Evolutionary conservation across 805 yeast species (phyloP).

Genomic region (Monosporozyma yasuniensis): DNA sequence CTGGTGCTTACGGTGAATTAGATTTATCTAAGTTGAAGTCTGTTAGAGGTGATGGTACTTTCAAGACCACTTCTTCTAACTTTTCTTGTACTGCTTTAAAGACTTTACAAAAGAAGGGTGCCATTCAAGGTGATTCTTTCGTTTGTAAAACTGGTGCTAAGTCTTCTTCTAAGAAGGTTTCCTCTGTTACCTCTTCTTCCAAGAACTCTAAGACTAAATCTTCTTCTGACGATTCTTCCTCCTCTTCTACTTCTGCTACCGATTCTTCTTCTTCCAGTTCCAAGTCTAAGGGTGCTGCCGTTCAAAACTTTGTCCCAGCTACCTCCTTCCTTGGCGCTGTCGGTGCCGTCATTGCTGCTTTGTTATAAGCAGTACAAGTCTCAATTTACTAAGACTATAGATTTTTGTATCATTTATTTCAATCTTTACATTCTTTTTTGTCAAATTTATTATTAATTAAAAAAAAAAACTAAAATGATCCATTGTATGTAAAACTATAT

Average conservation of each 20-base stretch:
- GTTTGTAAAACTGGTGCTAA: slow-evolving; percentile 58
- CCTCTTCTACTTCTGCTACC: slow-evolving; percentile 3
- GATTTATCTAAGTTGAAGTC: slow-evolving; percentile 61
- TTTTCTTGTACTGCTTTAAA: slow-evolving; percentile 76
- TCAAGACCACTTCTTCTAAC: slow-evolving; percentile 61
- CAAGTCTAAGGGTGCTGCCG: slow-evolving; percentile 32
- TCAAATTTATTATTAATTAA: not conserved
- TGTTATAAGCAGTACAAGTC: slow-evolving; percentile 31
- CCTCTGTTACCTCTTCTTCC: slow-evolving; percentile 25
- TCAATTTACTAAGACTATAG: not conserved
- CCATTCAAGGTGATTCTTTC: slow-evolving; percentile 84
- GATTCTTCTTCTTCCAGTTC: slow-evolving; percentile 10
- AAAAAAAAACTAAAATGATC: not conserved
- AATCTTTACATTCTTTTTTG: not conserved
- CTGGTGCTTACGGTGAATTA: slow-evolving; percentile 76
- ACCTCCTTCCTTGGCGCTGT: slow-evolving; percentile 40
- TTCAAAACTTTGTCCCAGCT: slow-evolving; percentile 25
- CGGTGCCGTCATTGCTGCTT: slow-evolving; percentile 43
- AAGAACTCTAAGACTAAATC: slow-evolving; percentile 10
- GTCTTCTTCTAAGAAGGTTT: slow-evolving; percentile 36
- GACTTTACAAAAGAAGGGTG: slow-evolving; percentile 63
- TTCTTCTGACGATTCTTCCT: slow-evolving; percentile 7
- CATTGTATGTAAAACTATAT: not conserved
- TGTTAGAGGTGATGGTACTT: slow-evolving; percentile 87
- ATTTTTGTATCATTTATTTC: not conserved